A percentile compares a stretch with the other conserved stretches of the same genome.
These are phyloP conservation scores for Monosporascus cannonballus DNA, from an alignment of 2,329 filamentous ascomycete species.

Conservation along the genomic window DNA sequence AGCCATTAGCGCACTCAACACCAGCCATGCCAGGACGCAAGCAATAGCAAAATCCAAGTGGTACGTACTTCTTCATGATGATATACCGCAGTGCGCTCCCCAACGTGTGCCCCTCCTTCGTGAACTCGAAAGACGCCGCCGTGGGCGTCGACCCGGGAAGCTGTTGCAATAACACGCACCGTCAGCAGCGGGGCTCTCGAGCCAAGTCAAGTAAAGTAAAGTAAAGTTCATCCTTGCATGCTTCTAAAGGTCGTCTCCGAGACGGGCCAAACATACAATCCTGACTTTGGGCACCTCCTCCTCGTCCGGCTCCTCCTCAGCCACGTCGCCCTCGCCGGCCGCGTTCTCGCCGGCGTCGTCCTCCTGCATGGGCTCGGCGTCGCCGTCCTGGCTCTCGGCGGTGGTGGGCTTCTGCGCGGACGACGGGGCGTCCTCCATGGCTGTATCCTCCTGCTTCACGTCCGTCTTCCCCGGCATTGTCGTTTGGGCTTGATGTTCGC, in stretches of 20 bases:
- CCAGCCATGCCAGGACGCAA: neutral
- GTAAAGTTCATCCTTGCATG: too few relatives aligned
- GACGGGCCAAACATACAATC: slow-evolving; percentile 43
- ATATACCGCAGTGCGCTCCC: slow-evolving; percentile 92
- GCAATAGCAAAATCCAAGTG: neutral
- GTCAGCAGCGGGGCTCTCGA: neutral
- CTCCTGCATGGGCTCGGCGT: slow-evolving; percentile 25
- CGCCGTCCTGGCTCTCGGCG: slow-evolving; percentile 42
- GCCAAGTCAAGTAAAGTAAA: too few relatives aligned
- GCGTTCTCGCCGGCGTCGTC: slow-evolving; percentile 23
- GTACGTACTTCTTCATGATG: slow-evolving; percentile 95
- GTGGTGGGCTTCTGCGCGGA: slow-evolving; percentile 21
- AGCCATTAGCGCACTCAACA: neutral
- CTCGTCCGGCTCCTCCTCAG: slow-evolving; percentile 38
- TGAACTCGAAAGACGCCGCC: slow-evolving; percentile 91
- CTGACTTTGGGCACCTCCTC: slow-evolving; percentile 52
- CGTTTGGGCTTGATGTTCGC: neutral
- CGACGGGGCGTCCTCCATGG: slow-evolving; percentile 25
- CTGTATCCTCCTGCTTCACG: slow-evolving; percentile 13
- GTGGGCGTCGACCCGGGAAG: slow-evolving; percentile 79
- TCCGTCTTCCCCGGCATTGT: slow-evolving; percentile 21
- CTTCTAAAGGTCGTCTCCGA: slow-evolving; percentile 4
- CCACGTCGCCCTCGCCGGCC: slow-evolving; percentile 29
- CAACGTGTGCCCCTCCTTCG: slow-evolving; percentile 88
- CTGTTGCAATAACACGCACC: slow-evolving; percentile 36